Evolutionary conservation across 495 filamentous ascomycete species (phyloP).

Genomic region (Baudoinia panamericana): DNA sequence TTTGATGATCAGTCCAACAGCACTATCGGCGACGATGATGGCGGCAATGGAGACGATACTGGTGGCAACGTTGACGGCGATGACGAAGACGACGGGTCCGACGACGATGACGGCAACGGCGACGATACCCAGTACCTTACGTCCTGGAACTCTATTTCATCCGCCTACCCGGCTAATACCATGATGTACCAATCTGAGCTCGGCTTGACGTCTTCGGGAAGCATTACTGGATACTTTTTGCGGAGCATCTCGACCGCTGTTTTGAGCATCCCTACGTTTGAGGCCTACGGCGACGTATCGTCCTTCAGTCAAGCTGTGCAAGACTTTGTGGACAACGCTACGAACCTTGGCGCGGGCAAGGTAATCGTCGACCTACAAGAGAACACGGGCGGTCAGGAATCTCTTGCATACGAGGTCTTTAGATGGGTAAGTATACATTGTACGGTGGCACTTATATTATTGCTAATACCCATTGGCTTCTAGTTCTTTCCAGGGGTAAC

Average conservation of each 20-base stretch:
- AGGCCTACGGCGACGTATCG: constrained; percentile 23
- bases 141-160: neutral
- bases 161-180: constrained; percentile 4
- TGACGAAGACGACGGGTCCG: neutral
- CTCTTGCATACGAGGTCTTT: constrained; percentile 36
- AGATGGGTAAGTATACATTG: constrained; percentile 11
- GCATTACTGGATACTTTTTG: constrained; percentile 32
- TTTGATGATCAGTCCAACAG: neutral
- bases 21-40: constrained; percentile 5
- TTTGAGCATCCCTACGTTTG: constrained; percentile 41
- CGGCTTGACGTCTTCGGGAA: neutral
- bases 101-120: too few relatives aligned
- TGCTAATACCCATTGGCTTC: too few relatives aligned
- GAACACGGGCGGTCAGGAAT: constrained; percentile 40
- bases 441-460: neutral
- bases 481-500: constrained; percentile 39
- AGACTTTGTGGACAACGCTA: constrained; percentile 33
- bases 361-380: constrained; percentile 41
- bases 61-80: neutral
- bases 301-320: constrained; percentile 31
- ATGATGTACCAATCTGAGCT: constrained; percentile 19
- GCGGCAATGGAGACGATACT: neutral
- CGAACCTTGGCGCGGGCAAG: constrained; percentile 29
- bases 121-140: neutral
- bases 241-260: constrained; percentile 31